These are phyloP conservation scores for Salvia miltiorrhiza DNA, from an alignment of 257 asterid species.

Conservation along the genomic window DNA sequence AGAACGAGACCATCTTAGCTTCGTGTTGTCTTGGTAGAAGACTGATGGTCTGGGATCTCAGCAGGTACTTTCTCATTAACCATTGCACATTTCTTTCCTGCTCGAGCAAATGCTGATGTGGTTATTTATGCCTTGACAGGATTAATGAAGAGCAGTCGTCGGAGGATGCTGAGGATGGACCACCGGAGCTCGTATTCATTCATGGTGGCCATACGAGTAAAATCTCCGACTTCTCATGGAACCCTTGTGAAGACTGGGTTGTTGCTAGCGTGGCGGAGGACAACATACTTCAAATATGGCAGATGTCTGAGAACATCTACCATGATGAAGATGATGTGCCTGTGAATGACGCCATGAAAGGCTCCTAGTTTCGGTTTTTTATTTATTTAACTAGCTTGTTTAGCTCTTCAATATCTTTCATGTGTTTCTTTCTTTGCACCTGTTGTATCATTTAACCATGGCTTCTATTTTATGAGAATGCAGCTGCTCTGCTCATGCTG, in stretches of 20 bases:
- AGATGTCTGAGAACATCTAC: conserved; percentile 95
- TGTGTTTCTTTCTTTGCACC: not conserved
- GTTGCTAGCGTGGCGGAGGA: conserved; percentile 97
- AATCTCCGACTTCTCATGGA: conserved; percentile 95
- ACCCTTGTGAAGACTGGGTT: conserved; percentile 95
- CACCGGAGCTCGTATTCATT: conserved; percentile 86
- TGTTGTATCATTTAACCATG: not conserved
- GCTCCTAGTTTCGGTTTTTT: conserved; percentile 24
- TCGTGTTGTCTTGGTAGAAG: conserved; percentile 97
- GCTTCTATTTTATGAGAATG: not conserved
- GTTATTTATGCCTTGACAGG: conserved; percentile 29
- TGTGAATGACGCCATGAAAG: conserved; percentile 52
- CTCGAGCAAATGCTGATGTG: not conserved
- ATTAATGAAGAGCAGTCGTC: conserved; percentile 84
- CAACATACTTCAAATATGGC: conserved; percentile 92
- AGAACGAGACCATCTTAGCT: conserved; percentile 82
- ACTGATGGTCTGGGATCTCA: conserved; percentile 94
- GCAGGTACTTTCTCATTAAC: conserved; percentile 60
- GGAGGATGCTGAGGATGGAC: conserved; percentile 90
- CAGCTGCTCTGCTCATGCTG: not conserved
- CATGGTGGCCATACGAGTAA: conserved; percentile 98
- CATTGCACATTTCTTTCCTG: not conserved
- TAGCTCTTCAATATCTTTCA: not conserved
- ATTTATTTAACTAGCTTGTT: too few species aligned
- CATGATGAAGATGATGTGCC: conserved; percentile 92